Conservation (phyloP, 1,284 basidiomycete genomes). For the Wolfiporia cocos region DNA sequence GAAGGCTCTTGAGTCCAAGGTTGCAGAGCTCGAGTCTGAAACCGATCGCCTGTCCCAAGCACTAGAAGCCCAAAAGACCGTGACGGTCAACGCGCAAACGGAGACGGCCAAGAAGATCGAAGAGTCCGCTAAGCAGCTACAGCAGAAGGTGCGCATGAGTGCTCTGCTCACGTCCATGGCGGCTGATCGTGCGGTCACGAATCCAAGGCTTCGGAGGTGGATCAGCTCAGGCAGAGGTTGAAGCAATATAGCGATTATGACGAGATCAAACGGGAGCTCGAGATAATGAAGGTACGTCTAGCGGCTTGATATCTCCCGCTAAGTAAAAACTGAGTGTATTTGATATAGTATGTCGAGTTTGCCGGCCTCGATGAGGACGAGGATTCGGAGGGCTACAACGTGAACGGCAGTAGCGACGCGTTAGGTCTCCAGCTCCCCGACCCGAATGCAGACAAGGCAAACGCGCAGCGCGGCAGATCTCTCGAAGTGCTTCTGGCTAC, state of each 20-base stretch:
- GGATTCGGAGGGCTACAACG: constrained; percentile 35
- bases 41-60: constrained; percentile 61
- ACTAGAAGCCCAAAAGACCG: constrained; percentile 65
- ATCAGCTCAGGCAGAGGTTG: constrained; percentile 60
- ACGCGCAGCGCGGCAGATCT: constrained; percentile 70
- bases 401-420: constrained; percentile 24
- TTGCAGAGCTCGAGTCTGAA: constrained; percentile 71
- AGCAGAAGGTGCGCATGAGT: constrained; percentile 41
- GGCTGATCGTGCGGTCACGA: no score
- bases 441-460: constrained; percentile 82
- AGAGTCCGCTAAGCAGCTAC: constrained; percentile 55
- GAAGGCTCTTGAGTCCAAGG: constrained; percentile 64
- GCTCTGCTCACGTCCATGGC: no score
- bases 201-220: constrained; percentile 60
- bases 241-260: constrained; percentile 84
- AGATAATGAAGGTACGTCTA: constrained; percentile 85
- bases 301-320: background rate
- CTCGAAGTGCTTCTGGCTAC: constrained; percentile 87
- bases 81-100: constrained; percentile 44
- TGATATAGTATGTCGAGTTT: constrained; percentile 88
- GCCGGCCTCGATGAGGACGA: constrained; percentile 74
- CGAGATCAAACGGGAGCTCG: constrained; percentile 92
- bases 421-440: constrained; percentile 69
- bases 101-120: constrained; percentile 49
- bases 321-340: background rate